Conservation (phyloP, 1,284 basidiomycete species). For the Naganishia sp. region DNA sequence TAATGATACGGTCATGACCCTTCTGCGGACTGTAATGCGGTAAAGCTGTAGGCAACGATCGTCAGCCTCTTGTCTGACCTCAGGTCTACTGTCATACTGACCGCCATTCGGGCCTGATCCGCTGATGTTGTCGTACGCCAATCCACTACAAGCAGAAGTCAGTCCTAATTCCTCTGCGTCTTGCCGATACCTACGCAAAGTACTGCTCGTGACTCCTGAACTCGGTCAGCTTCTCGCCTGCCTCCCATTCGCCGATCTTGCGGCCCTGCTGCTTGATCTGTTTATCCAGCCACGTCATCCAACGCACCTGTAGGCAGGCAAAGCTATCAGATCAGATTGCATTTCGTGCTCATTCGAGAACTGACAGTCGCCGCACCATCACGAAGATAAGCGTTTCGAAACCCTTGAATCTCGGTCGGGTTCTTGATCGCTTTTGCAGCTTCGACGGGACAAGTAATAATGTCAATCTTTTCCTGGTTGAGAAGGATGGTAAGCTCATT, state of each 20-base stretch:
- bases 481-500: conserved; percentile 45
- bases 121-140: conserved; percentile 92
- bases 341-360: background rate
- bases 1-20: conserved; percentile 69
- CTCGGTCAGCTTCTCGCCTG: conserved; percentile 76
- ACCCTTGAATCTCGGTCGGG: conserved; percentile 74
- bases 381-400: conserved; percentile 79
- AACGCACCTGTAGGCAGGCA: conserved; percentile 56
- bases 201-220: conserved; percentile 72
- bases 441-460: conserved; percentile 61
- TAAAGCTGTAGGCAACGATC: conserved; percentile 59
- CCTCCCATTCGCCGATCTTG: conserved; percentile 84
- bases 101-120: conserved; percentile 79
- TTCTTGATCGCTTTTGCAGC: conserved; percentile 87
- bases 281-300: conserved; percentile 88
- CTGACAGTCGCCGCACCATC: conserved; percentile 87
- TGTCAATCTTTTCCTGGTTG: conserved; percentile 43
- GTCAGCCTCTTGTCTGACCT: background rate
- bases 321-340: background rate
- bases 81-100: conserved; percentile 30
- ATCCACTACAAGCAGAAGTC: conserved; percentile 57
- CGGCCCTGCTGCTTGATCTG: conserved; percentile 72
- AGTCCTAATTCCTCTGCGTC: background rate
- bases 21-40: conserved; percentile 88
- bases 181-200: conserved; percentile 60